Conservation (phyloP, 2,329 filamentous ascomycete species). For the Colletotrichum graminicola region DNA sequence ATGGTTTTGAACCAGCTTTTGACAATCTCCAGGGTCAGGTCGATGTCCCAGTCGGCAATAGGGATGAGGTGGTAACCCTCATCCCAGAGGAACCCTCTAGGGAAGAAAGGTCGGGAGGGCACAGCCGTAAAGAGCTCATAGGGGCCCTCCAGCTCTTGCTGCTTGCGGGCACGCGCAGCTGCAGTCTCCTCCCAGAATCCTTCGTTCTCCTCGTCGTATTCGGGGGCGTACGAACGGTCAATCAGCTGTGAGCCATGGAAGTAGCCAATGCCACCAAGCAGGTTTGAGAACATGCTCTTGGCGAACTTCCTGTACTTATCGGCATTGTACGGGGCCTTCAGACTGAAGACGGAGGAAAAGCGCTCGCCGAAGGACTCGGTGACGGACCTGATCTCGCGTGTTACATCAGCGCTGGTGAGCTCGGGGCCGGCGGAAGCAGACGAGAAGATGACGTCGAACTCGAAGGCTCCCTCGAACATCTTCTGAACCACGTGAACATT, state of each 20-base stretch:
- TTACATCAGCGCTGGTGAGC: slow-evolving; percentile 72
- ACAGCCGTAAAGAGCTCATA: slow-evolving; percentile 92
- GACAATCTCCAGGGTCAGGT: slow-evolving; percentile 87
- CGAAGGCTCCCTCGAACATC: slow-evolving; percentile 88
- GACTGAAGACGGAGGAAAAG: slow-evolving; percentile 79
- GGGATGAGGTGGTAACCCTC: slow-evolving; percentile 96
- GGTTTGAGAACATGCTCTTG: slow-evolving; percentile 92
- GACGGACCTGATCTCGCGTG: slow-evolving; percentile 74
- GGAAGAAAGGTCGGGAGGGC: slow-evolving; percentile 95
- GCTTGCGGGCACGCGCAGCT: slow-evolving; percentile 77
- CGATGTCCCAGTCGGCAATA: slow-evolving; percentile 93
- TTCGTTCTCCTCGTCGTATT: slow-evolving; percentile 95
- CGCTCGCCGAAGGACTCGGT: slow-evolving; percentile 79
- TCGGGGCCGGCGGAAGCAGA: slow-evolving; percentile 69
- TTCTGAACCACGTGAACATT: slow-evolving; percentile 94
- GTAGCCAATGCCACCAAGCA: slow-evolving; percentile 94
- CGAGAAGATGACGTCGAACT: slow-evolving; percentile 88
- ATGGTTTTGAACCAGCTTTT: slow-evolving; percentile 97
- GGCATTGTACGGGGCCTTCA: slow-evolving; percentile 80
- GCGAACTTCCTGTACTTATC: slow-evolving; percentile 83
- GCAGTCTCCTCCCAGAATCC: slow-evolving; percentile 95
- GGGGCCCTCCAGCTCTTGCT: slow-evolving; percentile 81
- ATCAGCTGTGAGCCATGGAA: slow-evolving; percentile 91
- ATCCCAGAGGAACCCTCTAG: slow-evolving; percentile 96
- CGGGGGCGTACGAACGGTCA: slow-evolving; percentile 89